phyloP scores from a whole-genome alignment of 148 eudicot species.

The Gaultheria prostrata region DNA sequence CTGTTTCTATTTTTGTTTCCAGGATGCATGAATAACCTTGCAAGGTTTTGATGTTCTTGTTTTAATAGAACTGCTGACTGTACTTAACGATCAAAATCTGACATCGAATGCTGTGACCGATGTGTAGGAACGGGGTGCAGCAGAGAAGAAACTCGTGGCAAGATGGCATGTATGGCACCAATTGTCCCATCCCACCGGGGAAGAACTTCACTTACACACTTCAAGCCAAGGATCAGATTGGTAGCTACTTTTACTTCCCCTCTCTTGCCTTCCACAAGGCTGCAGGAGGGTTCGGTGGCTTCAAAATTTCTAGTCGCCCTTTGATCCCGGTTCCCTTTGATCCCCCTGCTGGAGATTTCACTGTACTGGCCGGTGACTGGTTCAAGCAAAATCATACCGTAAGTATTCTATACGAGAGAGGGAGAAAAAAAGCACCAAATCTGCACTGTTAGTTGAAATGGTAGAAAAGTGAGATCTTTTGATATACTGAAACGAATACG shows the following conservation, averaged over 20 bases:
- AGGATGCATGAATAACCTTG: background rate
- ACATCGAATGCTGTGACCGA: background rate
- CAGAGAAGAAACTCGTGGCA: conserved; percentile 74
- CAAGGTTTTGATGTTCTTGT: background rate
- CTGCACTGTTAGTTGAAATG: background rate
- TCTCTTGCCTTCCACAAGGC: conserved; percentile 76
- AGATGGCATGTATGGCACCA: conserved; percentile 67
- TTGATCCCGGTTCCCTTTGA: conserved; percentile 59
- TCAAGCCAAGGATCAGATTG: conserved; percentile 73
- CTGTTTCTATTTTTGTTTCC: background rate
- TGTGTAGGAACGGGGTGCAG: conserved; percentile 59
- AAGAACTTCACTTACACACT: conserved; percentile 60
- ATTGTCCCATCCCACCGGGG: conserved; percentile 69
- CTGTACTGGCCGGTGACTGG: conserved; percentile 69
- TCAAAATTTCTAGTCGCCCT: conserved; percentile 54
- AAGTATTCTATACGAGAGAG: conserved; percentile 6
- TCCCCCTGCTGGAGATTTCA: conserved; percentile 64
- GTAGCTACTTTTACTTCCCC: conserved; percentile 69
- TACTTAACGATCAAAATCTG: background rate
- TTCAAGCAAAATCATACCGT: conserved; percentile 62
- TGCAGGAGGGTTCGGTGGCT: conserved; percentile 70
- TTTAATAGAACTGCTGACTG: too few species aligned
- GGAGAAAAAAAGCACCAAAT: background rate
- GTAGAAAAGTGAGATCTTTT: background rate
- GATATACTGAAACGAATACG: background rate